Conservation (phyloP, 73 alveolate species). For the Stentor coeruleus region DNA sequence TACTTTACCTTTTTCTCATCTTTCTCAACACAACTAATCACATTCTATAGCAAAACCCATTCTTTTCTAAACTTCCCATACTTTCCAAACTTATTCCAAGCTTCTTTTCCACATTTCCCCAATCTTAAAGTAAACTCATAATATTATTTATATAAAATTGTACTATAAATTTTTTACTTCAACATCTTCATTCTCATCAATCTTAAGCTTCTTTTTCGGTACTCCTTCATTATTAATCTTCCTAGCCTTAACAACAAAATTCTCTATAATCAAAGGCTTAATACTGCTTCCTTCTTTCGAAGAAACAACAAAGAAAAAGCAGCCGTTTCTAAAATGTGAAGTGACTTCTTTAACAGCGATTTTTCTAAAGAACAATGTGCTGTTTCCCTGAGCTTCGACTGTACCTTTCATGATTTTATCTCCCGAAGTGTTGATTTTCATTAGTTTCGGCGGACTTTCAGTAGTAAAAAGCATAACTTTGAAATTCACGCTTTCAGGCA, state of each 20-base stretch:
- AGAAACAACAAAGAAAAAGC: background rate
- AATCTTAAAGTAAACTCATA: too few relatives aligned
- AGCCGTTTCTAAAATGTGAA: conserved; percentile 16
- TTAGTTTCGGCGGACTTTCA: background rate
- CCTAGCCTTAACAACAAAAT: conserved; percentile 16
- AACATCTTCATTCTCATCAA: too few relatives aligned
- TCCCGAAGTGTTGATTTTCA: background rate
- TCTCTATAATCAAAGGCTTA: conserved; percentile 12
- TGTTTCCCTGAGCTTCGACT: background rate
- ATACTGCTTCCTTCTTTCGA: background rate
- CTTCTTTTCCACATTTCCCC: too few relatives aligned
- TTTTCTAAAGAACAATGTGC: background rate
- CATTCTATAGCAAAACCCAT: too few relatives aligned
- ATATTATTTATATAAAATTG: too few relatives aligned
- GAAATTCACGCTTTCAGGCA: background rate
- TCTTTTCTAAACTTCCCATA: too few relatives aligned
- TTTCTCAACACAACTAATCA: too few relatives aligned
- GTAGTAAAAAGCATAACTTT: background rate
- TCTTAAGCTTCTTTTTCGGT: too few relatives aligned
- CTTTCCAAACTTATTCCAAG: too few relatives aligned
- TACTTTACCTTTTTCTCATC: too few relatives aligned
- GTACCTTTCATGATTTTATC: background rate
- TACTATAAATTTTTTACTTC: too few relatives aligned
- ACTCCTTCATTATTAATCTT: too few relatives aligned
- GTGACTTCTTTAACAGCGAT: conserved; percentile 2